A percentile compares a stretch with the other conserved stretches of the same genome.
Evolutionary conservation across 2,329 filamentous ascomycete genomes (phyloP).

Genomic region (Colletotrichum lupini): DNA sequence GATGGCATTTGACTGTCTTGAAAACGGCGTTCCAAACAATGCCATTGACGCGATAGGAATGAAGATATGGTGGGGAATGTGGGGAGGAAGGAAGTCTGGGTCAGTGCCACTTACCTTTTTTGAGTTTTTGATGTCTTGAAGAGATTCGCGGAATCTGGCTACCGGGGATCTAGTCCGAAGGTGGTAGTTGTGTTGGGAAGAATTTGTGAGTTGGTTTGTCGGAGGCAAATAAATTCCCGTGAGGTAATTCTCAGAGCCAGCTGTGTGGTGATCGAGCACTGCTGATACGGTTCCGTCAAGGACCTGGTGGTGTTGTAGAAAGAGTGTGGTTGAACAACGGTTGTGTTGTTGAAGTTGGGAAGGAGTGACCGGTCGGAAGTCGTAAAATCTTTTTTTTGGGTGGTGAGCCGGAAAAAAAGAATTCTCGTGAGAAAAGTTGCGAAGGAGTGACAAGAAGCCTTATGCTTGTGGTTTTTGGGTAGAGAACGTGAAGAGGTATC

Average conservation of each 20-base stretch:
- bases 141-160: constrained; percentile 22
- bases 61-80: constrained; percentile 6
- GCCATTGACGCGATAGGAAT: constrained; percentile 28
- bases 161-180: constrained; percentile 16
- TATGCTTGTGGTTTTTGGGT: constrained; percentile 4
- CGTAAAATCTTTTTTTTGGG: constrained; percentile 29
- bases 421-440: constrained; percentile 23
- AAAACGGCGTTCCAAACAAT: constrained; percentile 25
- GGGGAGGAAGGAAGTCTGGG: neutral
- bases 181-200: neutral
- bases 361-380: constrained; percentile 20
- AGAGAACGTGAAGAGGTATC: constrained; percentile 30
- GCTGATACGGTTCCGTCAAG: constrained; percentile 41
- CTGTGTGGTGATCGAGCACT: constrained; percentile 38
- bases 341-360: constrained; percentile 28
- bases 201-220: constrained; percentile 20
- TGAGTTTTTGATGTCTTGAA: constrained; percentile 25
- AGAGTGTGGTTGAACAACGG: constrained; percentile 40
- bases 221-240: constrained; percentile 21
- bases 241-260: constrained; percentile 36
- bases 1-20: constrained; percentile 21
- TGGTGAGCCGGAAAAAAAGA: constrained; percentile 30
- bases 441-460: constrained; percentile 36
- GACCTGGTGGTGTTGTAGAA: constrained; percentile 34
- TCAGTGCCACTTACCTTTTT: constrained; percentile 25